Conservation (phyloP, 352 stramenopile genomes). For the Phytophthora aleatoria region DNA sequence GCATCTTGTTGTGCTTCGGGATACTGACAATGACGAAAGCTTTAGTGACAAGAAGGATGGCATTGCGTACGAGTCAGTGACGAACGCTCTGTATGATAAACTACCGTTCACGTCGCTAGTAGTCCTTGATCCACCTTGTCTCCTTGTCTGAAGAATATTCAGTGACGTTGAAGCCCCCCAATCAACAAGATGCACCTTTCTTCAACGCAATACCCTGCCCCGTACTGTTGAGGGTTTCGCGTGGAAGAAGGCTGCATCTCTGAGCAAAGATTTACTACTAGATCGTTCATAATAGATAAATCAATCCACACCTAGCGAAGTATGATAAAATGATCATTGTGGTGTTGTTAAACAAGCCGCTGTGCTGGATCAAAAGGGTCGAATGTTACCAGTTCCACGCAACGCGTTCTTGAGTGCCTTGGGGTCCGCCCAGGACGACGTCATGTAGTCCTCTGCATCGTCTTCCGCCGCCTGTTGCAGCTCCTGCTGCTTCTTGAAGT, state of each 20-base stretch:
- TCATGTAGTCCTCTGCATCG: constrained; percentile 96
- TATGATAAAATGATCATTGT: constrained; percentile 1
- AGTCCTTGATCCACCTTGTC: constrained; percentile 18
- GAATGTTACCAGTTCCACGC: constrained; percentile 88
- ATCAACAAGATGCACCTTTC: too few species aligned
- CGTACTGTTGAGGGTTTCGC: too few species aligned
- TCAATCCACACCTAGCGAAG: too few species aligned
- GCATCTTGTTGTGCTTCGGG: constrained; percentile 41
- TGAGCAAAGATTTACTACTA: too few species aligned
- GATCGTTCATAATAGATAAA: too few species aligned
- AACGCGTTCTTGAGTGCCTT: constrained; percentile 93
- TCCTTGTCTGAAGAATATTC: too few species aligned
- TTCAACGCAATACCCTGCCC: too few species aligned
- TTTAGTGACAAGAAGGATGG: background rate
- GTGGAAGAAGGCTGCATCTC: too few species aligned
- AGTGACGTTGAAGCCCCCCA: too few species aligned
- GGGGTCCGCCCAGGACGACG: constrained; percentile 93
- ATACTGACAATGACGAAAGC: background rate
- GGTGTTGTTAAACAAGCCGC: background rate
- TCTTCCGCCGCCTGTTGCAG: constrained; percentile 84
- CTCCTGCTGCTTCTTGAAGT: constrained; percentile 92
- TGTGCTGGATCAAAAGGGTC: constrained; percentile 56
- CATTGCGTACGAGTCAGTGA: constrained; percentile 4
- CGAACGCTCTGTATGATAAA: constrained; percentile 55
- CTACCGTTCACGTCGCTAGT: constrained; percentile 45